Evolutionary conservation across 176 grass and related monocot species (phyloP), one percentile per base, ranked within the genome.

Genomic region (Carex kokanica): DNA sequence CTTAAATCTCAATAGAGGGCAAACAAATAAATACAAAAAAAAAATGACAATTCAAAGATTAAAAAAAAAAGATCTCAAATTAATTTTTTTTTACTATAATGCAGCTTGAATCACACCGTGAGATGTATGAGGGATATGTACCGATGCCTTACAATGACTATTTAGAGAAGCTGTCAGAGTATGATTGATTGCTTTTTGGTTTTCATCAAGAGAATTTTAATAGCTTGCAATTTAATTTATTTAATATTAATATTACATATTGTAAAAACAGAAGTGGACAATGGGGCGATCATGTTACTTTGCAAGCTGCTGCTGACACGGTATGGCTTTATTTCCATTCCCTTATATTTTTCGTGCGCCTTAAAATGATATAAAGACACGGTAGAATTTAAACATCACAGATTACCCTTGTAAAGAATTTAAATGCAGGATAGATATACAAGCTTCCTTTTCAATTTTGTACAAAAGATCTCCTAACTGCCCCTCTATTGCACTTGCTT

Each of bases 271-370:
- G 95, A 79, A 90, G 53, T 0, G 92, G 95, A 34, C 90, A 98
- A 91, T 98, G 95, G 95, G 95, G 95, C 83, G 95, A 98, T 54
- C 95, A 98, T 86, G 95, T 98, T 43, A 98, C 95, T 60, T 84
- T 98, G 84, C 95, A 98, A 81, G 95, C 95, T 72, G 92, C 96
- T 85, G 87, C 96, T 87, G 96, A 99, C 86, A 88, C 86, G 79
- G 96, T 99, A 84, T 85, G 68, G 78, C 62, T 83, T 88, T 65
- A 23, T 38, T 81, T 80, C 14, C 78, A 43, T 56, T 62, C 51
- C 40, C 80, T 67, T 65, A 32, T 84, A 81, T 86, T 77, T 67
- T 5, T 29, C 53, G 41, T 53, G 45, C 20, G 20, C 49, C 45
- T 55, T 55, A 17, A 13, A 56, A 77, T 32, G 2, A 17, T 55